Evolutionary conservation across 2,329 filamentous ascomycete species (phyloP), one percentile per base, ranked within the genome.

Genomic region (Mycosphaerella arachidis): DNA sequence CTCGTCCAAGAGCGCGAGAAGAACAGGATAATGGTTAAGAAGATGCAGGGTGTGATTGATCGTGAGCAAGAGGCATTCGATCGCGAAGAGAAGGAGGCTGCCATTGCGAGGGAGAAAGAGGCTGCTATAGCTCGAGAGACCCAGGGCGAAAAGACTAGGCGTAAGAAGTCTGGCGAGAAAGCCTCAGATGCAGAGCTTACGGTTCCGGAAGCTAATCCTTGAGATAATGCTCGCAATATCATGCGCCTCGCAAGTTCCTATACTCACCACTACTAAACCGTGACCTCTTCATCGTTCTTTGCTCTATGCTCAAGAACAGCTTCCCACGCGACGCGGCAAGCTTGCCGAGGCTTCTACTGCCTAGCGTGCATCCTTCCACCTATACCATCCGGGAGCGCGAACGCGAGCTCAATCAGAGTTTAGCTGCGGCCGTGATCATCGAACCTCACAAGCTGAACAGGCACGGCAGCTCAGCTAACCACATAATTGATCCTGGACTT

Each of bases 1-100:
- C 61, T 73, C 33, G 55, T 55, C 27, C 29, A 56, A 58, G 70
- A 74, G 55, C 62, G 67, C 33, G 62, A 61, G 60, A 74, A 71
- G 61, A 73, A 74, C 58, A 66, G 53, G 40, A 60, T 55, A 13
- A 70, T 75, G 62, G 75, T 73, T 5, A 68, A 65, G 50, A 76
- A 68, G 68, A 80, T 83, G 77, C 71, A 77, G 63, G 70, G 61
- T 31, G 77, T 83, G 61, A 74, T 83, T 29, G 76, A 81, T 57
- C 60, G 74, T 65, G 82, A 84, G 72, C 77, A 67, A 56, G 72
- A 70, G 60, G 58, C 82, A 57, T 76, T 74, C 65, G 69, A 75
- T 37, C 62, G 72, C 56, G 76, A 81, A 65, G 69, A 65, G 62
- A 51, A 51, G 51, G 65, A 68, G 56, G 53, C n/a, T 52, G 27